phyloP scores from a whole-genome alignment of 2,329 filamentous ascomycete species.

The Acrodontium crateriforme region DNA sequence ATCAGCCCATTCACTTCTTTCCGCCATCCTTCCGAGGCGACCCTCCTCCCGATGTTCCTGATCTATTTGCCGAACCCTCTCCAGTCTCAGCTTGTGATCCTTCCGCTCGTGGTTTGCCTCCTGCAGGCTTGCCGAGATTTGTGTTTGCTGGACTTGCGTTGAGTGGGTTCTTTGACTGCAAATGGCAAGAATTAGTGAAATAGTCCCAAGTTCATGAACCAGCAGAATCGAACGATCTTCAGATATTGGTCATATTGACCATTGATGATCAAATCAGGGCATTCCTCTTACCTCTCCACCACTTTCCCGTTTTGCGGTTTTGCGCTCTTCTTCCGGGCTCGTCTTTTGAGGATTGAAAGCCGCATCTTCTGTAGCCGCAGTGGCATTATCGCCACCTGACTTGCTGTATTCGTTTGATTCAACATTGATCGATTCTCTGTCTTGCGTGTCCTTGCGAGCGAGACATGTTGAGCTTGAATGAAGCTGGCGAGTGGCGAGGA shows the following conservation, averaged over 20 bases:
- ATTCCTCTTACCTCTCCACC: conserved; percentile 10
- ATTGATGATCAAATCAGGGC: background rate
- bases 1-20: too few relatives aligned
- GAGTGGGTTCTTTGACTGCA: conserved; percentile 34
- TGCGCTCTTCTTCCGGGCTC: conserved; percentile 47
- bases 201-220: conserved; percentile 1
- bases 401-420: conserved; percentile 53
- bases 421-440: conserved; percentile 48
- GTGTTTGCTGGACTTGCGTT: conserved; percentile 48
- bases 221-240: conserved; percentile 1
- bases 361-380: conserved; percentile 41
- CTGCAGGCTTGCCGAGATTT: conserved; percentile 40
- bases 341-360: conserved; percentile 60
- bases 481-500: too few relatives aligned
- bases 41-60: background rate
- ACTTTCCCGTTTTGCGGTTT: conserved; percentile 22
- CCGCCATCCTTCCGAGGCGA: conserved; percentile 2
- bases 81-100: conserved; percentile 21
- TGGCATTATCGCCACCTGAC: conserved; percentile 48
- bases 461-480: too few relatives aligned
- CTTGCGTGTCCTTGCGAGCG: conserved; percentile 33
- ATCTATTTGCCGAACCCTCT: conserved; percentile 9
- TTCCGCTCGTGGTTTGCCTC: conserved; percentile 28
- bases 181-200: conserved; percentile 1
- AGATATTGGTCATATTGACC: background rate